These are phyloP conservation scores for Limnanthes douglasii DNA, from an alignment of 345 rosid species.

Conservation along the genomic window DNA sequence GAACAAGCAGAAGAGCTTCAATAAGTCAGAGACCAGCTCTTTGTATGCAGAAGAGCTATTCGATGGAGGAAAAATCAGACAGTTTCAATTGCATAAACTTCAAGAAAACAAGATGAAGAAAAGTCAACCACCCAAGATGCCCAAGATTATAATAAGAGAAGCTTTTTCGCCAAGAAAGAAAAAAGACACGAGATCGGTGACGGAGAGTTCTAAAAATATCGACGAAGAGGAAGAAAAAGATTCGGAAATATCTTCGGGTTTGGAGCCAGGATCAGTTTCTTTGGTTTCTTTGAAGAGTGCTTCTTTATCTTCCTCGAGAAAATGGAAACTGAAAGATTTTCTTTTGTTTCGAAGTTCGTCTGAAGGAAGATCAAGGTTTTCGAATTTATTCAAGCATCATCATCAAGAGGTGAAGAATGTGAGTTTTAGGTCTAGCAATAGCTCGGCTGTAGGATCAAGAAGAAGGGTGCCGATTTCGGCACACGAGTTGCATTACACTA, in stretches of 20 bases:
- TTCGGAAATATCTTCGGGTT: no score
- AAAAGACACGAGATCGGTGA: constrained; percentile 17
- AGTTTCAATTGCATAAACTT: no score
- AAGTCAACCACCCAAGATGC: constrained; percentile 10
- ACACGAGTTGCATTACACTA: constrained; percentile 72
- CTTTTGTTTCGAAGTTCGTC: constrained; percentile 83
- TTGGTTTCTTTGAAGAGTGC: no score
- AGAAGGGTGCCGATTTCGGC: constrained; percentile 32
- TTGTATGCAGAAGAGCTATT: constrained; percentile 61
- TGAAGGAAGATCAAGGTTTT: constrained; percentile 56
- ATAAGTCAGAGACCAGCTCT: constrained; percentile 19
- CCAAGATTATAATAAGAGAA: constrained; percentile 37
- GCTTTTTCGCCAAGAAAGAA: constrained; percentile 44
- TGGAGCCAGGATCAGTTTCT: no score
- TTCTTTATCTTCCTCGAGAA: constrained; percentile 51
- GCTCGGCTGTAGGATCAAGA: no score
- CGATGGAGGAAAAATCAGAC: constrained; percentile 58
- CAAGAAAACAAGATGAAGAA: constrained; percentile 13
- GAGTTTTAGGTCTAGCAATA: no score
- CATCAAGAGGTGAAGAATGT: constrained; percentile 43
- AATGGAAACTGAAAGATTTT: constrained; percentile 70
- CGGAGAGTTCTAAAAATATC: constrained; percentile 11
- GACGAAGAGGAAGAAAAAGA: no score
- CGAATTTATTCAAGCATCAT: constrained; percentile 30
- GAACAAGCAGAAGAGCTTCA: no score